Conservation (phyloP, 2,329 filamentous ascomycete species). For the Monilinia fructigena region DNA sequence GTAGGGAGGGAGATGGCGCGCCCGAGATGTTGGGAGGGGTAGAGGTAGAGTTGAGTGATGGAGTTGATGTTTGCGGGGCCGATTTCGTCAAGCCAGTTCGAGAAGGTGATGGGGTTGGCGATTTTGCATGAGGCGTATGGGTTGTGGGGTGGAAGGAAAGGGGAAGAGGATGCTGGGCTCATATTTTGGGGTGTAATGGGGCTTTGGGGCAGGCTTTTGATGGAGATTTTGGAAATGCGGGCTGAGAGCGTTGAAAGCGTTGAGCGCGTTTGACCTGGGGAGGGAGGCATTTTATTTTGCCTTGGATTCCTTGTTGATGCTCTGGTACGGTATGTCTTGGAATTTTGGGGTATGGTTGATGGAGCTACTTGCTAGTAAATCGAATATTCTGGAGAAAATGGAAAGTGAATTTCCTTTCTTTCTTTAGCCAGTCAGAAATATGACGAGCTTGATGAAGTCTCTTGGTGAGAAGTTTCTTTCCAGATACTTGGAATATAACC, state of each 20-base stretch:
- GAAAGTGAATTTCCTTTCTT: neutral
- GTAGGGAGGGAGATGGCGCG: neutral
- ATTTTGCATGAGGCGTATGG: neutral
- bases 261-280: neutral
- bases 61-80: too few species aligned
- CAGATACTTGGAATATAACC: neutral
- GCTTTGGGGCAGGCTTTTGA: neutral
- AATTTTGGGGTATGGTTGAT: neutral
- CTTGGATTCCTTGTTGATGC: neutral
- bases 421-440: neutral
- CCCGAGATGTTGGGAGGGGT: neutral
- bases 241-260: neutral
- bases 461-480: neutral
- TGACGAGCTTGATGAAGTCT: neutral
- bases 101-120: neutral
- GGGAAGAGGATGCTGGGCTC: neutral
- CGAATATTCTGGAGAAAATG: neutral
- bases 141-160: neutral
- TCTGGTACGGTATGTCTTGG: neutral
- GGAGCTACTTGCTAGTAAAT: too few species aligned
- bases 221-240: neutral
- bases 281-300: neutral
- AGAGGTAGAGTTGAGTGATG: neutral
- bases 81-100: neutral
- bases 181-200: neutral